A percentile compares a stretch with the other conserved stretches of the same genome.
These are phyloP conservation scores for Euphorbia celastroides DNA, from an alignment of 441 rosid species.

Conservation along the genomic window DNA sequence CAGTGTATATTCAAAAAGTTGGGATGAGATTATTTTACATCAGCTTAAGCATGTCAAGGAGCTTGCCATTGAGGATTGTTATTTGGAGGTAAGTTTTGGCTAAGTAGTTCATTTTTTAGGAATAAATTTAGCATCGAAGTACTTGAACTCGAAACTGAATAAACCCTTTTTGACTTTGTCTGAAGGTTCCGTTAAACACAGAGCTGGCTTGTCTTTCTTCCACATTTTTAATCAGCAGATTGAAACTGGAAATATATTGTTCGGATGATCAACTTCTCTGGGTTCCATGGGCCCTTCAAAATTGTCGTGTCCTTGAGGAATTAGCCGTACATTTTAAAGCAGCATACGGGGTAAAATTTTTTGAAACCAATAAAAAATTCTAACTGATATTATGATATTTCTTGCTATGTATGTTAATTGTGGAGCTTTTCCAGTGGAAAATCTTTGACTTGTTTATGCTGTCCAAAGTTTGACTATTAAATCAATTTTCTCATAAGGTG, in stretches of 20 bases:
- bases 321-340: too few relatives aligned
- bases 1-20: not conserved
- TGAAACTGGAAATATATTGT: not conserved
- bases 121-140: conserved; percentile 6
- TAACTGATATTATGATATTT: too few relatives aligned
- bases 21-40: not conserved
- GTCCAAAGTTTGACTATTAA: too few relatives aligned
- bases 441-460: too few relatives aligned
- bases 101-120: conserved; percentile 2
- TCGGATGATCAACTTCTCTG: not conserved
- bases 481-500: too few relatives aligned
- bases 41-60: not conserved
- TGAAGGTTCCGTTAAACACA: conserved; percentile 4
- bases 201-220: not conserved
- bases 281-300: not conserved
- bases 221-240: not conserved
- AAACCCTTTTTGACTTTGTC: not conserved
- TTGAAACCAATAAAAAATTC: too few relatives aligned
- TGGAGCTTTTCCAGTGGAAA: too few relatives aligned
- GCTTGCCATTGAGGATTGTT: not conserved
- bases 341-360: too few relatives aligned
- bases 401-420: too few relatives aligned
- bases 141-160: conserved; percentile 2
- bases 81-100: not conserved
- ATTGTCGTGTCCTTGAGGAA: not conserved